Evolutionary conservation across 2,329 filamentous ascomycete genomes (phyloP).

Genomic region (Colletotrichum cuscutae): DNA sequence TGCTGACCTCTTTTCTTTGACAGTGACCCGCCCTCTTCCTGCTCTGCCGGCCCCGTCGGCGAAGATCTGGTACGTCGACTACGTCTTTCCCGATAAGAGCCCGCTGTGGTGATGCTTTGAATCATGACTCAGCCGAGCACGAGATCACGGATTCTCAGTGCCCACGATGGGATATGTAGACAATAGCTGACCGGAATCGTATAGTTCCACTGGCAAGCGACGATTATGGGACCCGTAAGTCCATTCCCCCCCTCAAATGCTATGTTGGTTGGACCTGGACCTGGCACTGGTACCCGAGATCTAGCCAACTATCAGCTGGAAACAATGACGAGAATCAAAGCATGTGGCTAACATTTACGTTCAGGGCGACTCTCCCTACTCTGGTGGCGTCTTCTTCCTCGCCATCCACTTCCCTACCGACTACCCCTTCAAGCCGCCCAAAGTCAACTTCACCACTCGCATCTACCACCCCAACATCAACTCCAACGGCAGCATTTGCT

Average conservation of each 20-base stretch:
- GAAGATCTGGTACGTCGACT: slow-evolving; percentile 89
- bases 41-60: slow-evolving; percentile 95
- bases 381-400: slow-evolving; percentile 98
- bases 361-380: slow-evolving; percentile 95
- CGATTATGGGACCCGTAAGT: slow-evolving; percentile 99
- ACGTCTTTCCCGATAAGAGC: slow-evolving; percentile 39
- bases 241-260: slow-evolving; percentile 3
- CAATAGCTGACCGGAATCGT: slow-evolving; percentile 16
- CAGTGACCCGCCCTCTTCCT: slow-evolving; percentile 98
- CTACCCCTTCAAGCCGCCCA: slow-evolving; percentile 99
- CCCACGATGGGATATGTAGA: neutral
- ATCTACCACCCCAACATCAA: slow-evolving; percentile 99
- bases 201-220: slow-evolving; percentile 99
- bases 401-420: slow-evolving; percentile 99
- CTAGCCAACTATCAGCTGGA: neutral
- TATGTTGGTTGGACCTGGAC: neutral
- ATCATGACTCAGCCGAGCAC: slow-evolving; percentile 38
- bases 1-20: slow-evolving; percentile 43
- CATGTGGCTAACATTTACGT: neutral
- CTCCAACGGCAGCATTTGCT: slow-evolving; percentile 98
- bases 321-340: neutral
- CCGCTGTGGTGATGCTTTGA: slow-evolving; percentile 25
- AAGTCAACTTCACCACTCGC: slow-evolving; percentile 99
- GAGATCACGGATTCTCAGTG: slow-evolving; percentile 26
- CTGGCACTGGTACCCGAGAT: neutral